Conservation (phyloP, 1,284 basidiomycete species). For the Rhodotorula sp. region DNA sequence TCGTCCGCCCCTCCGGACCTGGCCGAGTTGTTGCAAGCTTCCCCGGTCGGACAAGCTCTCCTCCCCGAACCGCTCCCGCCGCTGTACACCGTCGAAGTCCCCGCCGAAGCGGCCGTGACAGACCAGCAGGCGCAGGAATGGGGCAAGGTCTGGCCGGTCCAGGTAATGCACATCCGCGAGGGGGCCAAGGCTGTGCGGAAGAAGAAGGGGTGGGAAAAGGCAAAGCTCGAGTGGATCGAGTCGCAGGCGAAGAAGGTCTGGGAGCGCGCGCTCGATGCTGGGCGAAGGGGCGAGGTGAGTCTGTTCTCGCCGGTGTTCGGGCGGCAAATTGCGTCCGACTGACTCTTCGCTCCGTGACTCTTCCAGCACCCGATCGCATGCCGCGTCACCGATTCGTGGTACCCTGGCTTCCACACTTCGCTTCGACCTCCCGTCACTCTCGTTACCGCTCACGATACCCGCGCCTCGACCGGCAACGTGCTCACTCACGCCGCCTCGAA, state of each 20-base stretch:
- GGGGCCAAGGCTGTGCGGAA: conserved; percentile 55
- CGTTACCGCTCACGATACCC: conserved; percentile 64
- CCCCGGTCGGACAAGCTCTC: conserved; percentile 37
- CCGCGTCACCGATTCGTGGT: conserved; percentile 66
- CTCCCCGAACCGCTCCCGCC: background rate
- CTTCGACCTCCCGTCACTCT: conserved; percentile 26
- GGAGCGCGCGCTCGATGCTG: conserved; percentile 59
- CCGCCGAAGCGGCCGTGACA: conserved; percentile 69
- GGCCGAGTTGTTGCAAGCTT: conserved; percentile 45
- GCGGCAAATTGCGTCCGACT: background rate
- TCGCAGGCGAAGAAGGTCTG: conserved; percentile 69
- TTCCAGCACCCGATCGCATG: conserved; percentile 71
- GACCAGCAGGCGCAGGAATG: conserved; percentile 60
- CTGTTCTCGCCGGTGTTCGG: too few relatives aligned
- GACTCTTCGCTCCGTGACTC: background rate
- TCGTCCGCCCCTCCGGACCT: conserved; percentile 38
- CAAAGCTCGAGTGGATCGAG: conserved; percentile 62
- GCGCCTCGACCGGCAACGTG: conserved; percentile 66
- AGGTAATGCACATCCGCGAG: conserved; percentile 69
- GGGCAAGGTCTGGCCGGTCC: conserved; percentile 69
- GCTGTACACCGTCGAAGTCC: conserved; percentile 58
- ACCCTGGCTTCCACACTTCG: conserved; percentile 49
- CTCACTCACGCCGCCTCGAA: conserved; percentile 80
- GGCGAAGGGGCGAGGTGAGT: conserved; percentile 60
- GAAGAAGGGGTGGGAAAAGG: conserved; percentile 46